Conservation (phyloP, 345 rosid genomes). For the Dipteronia sinensis region DNA sequence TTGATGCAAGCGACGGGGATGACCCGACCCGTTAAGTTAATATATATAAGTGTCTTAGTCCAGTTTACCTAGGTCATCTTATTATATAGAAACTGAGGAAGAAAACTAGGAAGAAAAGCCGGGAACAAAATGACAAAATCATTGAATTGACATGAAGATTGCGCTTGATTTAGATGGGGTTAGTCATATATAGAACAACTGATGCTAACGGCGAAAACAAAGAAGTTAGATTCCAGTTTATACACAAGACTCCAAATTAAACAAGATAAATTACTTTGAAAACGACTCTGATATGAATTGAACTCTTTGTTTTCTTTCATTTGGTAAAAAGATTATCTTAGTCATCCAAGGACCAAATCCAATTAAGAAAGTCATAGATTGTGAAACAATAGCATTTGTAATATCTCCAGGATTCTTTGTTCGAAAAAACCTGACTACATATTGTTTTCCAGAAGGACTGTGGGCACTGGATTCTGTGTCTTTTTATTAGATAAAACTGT, state of each 20-base stretch:
- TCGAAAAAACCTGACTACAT: not conserved
- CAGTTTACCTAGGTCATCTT: not conserved
- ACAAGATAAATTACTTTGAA: not conserved
- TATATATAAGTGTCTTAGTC: not conserved
- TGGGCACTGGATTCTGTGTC: not conserved
- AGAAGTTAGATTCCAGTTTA: not conserved
- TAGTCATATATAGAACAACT: not conserved
- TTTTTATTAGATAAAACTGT: not conserved
- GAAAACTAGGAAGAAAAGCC: constrained; percentile 1
- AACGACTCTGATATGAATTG: not conserved
- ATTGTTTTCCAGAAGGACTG: not conserved
- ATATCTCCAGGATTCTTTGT: not conserved
- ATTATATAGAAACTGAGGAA: not conserved
- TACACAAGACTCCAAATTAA: not conserved
- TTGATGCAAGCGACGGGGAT: not conserved
- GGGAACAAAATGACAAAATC: not conserved
- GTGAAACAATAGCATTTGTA: not conserved
- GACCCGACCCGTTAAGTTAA: not conserved
- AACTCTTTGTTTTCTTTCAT: not conserved
- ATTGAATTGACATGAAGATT: constrained; percentile 7
- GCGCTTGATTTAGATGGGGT: not conserved
- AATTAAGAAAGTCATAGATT: not conserved
- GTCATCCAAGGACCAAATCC: not conserved
- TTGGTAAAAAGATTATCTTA: not conserved
- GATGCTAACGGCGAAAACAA: not conserved